A percentile compares a stretch with the other conserved stretches of the same genome.
These are phyloP conservation scores for Apiospora pterosperma DNA, from an alignment of 2,329 filamentous ascomycete species.

Conservation along the genomic window DNA sequence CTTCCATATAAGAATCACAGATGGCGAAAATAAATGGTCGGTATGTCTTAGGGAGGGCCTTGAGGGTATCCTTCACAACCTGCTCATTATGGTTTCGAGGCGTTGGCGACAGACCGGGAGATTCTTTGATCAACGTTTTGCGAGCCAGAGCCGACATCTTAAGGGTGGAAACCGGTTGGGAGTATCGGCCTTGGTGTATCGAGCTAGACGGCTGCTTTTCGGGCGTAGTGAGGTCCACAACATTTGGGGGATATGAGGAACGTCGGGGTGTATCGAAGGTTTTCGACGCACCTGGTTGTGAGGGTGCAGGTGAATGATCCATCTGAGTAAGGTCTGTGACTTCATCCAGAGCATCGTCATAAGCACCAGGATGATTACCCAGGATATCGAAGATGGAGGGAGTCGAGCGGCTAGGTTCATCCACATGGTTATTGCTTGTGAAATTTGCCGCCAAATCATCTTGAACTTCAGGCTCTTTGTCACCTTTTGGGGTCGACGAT, in stretches of 20 bases:
- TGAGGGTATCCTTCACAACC: not conserved
- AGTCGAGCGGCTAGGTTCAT: not conserved
- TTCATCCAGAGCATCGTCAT: not conserved
- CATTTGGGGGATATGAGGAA: not conserved
- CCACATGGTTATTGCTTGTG: not conserved
- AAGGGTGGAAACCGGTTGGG: not conserved
- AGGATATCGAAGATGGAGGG: not conserved
- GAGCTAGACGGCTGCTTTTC: not conserved
- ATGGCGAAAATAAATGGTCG: not conserved
- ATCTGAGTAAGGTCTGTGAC: constrained; percentile 4
- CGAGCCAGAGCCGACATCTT: not conserved
- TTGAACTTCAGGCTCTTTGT: not conserved
- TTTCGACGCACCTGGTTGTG: not conserved
- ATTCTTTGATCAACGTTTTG: not conserved
- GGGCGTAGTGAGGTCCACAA: not conserved
- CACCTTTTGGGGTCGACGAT: not conserved
- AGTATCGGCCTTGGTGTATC: not conserved
- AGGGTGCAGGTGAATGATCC: not conserved
- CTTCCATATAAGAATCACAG: not conserved
- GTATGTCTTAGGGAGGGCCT: not conserved
- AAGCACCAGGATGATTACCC: not conserved
- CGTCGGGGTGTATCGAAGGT: not conserved
- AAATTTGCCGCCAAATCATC: not conserved
- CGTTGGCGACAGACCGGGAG: not conserved
- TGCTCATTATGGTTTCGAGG: not conserved